Conservation (phyloP, 208 protist species). For the Acanthamoeba lenticulata region DNA sequence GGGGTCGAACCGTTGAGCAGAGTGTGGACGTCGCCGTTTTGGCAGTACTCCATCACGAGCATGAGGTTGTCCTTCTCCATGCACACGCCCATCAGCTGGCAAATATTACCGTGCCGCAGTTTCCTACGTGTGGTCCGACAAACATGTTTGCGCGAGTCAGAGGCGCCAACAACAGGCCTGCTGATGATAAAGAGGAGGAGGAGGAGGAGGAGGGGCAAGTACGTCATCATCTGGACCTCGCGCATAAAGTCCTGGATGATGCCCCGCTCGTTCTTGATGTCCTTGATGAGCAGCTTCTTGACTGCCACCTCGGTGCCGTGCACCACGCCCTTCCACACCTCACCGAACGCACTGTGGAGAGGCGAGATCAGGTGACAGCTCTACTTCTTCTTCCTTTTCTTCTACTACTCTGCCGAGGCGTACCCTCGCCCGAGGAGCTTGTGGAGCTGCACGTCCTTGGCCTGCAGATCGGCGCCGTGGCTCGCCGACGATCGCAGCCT, state of each 20-base stretch:
- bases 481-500: not conserved
- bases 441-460: constrained; percentile 32
- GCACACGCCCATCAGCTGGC: constrained; percentile 62
- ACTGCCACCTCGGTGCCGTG: constrained; percentile 60
- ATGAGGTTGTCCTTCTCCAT: constrained; percentile 57
- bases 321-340: constrained; percentile 48
- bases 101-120: constrained; percentile 54
- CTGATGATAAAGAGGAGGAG: not conserved
- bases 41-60: constrained; percentile 59
- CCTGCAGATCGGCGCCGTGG: constrained; percentile 43
- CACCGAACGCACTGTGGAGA: constrained; percentile 13
- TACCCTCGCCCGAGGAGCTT: constrained; percentile 45
- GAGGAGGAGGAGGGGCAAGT: not conserved
- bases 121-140: not conserved
- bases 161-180: not conserved
- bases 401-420: not conserved
- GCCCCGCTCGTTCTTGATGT: constrained; percentile 36
- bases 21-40: constrained; percentile 51
- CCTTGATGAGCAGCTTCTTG: constrained; percentile 55
- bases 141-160: not conserved
- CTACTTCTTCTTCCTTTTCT: too few relatives aligned
- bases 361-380: not conserved
- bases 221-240: constrained; percentile 53
- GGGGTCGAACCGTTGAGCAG: constrained; percentile 35
- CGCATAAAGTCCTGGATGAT: constrained; percentile 51